A percentile compares a stretch with the other conserved stretches of the same genome.
phyloP scores from a whole-genome alignment of 495 filamentous ascomycete genomes.

The Aspergillus homomorphus region DNA sequence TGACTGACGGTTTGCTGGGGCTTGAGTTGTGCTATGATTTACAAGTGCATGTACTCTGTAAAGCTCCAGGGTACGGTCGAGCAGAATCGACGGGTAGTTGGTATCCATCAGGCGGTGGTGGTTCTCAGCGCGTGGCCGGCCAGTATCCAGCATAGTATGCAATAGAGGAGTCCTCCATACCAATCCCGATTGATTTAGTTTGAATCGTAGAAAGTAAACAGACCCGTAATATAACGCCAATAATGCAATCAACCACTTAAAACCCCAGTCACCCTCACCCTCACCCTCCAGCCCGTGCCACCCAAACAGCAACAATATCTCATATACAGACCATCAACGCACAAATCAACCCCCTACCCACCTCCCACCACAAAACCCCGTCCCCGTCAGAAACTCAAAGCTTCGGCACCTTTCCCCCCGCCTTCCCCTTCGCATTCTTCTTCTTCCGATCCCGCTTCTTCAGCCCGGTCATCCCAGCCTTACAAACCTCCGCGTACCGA shows the following conservation, averaged over 20 bases:
- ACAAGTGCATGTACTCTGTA: too few species aligned
- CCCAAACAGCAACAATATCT: too few species aligned
- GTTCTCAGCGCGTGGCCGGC: too few species aligned
- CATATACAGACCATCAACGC: background rate
- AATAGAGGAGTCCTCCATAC: too few species aligned
- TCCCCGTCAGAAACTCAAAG: conserved; percentile 19
- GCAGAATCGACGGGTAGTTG: too few species aligned
- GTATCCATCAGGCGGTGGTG: too few species aligned
- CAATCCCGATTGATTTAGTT: too few species aligned
- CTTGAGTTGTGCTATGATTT: too few species aligned
- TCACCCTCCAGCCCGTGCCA: background rate
- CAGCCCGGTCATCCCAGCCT: conserved; percentile 77
- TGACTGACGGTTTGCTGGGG: too few species aligned
- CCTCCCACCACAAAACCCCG: background rate
- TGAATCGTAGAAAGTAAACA: background rate
- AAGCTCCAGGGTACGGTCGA: too few species aligned
- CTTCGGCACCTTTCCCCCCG: conserved; percentile 49
- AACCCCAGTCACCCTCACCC: background rate
- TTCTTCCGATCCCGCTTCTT: conserved; percentile 95
- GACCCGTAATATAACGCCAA: conserved; percentile 4
- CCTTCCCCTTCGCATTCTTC: conserved; percentile 69
- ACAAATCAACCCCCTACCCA: background rate
- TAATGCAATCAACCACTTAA: conserved; percentile 9
- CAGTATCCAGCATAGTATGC: too few species aligned
- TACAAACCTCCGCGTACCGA: conserved; percentile 89